A percentile compares a stretch with the other conserved stretches of the same genome.
Evolutionary conservation across 331 rosid genomes (phyloP).

Genomic region (Rhamnella rubrinervis): DNA sequence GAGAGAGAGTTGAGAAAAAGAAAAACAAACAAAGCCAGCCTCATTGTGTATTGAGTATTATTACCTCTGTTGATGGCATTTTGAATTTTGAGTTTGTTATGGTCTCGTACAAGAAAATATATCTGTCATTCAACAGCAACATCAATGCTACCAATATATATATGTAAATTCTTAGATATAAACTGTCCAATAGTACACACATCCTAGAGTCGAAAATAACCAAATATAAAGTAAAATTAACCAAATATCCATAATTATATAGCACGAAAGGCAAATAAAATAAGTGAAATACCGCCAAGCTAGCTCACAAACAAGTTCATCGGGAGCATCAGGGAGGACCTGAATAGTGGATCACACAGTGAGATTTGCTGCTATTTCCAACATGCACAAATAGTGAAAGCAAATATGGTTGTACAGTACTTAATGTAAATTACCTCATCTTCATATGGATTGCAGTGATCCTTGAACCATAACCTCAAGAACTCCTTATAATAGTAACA

Average conservation of each 20-base stretch:
- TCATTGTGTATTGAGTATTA: conserved; percentile 4
- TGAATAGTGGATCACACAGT: conserved; percentile 30
- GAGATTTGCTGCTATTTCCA: conserved; percentile 25
- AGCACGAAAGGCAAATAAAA: neutral
- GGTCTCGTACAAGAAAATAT: conserved; percentile 86
- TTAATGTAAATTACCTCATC: conserved; percentile 60
- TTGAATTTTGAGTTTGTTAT: conserved; percentile 78
- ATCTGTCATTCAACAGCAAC: conserved; percentile 44
- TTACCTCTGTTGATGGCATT: conserved; percentile 58
- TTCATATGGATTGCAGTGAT: conserved; percentile 89
- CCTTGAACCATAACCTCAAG: conserved; percentile 94
- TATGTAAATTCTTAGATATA: neutral
- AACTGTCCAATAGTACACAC: too few species aligned
- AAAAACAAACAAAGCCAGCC: neutral
- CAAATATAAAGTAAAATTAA: neutral
- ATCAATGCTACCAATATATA: conserved; percentile 4
- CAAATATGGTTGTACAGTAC: conserved; percentile 1
- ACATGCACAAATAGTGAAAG: conserved; percentile 9
- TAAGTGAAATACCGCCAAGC: conserved; percentile 78
- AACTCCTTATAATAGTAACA: conserved; percentile 60
- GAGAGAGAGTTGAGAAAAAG: neutral
- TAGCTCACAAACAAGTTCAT: conserved; percentile 85
- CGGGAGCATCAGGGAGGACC: conserved; percentile 98
- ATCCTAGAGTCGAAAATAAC: too few species aligned
- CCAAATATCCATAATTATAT: neutral